These are phyloP conservation scores for Microascus cirrosus DNA, from an alignment of 2,329 filamentous ascomycete genomes.

Conservation along the genomic window DNA sequence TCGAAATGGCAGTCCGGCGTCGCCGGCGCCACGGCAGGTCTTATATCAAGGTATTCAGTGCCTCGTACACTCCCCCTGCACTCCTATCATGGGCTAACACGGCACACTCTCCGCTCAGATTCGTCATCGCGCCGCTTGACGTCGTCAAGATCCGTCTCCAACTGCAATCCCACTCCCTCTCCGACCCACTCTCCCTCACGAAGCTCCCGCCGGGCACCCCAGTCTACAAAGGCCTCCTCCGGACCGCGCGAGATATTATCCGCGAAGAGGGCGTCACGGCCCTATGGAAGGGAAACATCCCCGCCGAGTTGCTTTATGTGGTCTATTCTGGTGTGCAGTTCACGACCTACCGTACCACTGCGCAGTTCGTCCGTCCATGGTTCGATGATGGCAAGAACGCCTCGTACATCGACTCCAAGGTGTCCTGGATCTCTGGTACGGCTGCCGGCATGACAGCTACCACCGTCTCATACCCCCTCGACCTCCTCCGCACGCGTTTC, in stretches of 20 bases:
- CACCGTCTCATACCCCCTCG: slow-evolving; percentile 78
- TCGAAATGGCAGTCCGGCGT: slow-evolving; percentile 43
- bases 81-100: slow-evolving; percentile 7
- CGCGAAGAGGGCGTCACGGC: slow-evolving; percentile 71
- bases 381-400: slow-evolving; percentile 38
- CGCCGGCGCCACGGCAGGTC: slow-evolving; percentile 57
- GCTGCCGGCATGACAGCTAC: slow-evolving; percentile 75
- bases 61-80: not conserved
- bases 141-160: slow-evolving; percentile 97
- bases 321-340: slow-evolving; percentile 87
- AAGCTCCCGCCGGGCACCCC: slow-evolving; percentile 28
- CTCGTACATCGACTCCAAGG: slow-evolving; percentile 63
- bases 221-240: slow-evolving; percentile 62
- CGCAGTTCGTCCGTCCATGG: slow-evolving; percentile 51
- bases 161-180: slow-evolving; percentile 76
- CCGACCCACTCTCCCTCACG: slow-evolving; percentile 57
- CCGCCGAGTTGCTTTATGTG: slow-evolving; percentile 88
- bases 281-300: slow-evolving; percentile 96
- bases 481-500: slow-evolving; percentile 87
- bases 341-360: slow-evolving; percentile 69
- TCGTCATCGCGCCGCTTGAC: slow-evolving; percentile 89
- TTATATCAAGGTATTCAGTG: slow-evolving; percentile 69
- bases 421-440: slow-evolving; percentile 77
- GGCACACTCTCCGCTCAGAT: slow-evolving; percentile 35
- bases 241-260: slow-evolving; percentile 67